phyloP scores from a whole-genome alignment of 352 stramenopile species.

The Aphanomyces cochlioides region DNA sequence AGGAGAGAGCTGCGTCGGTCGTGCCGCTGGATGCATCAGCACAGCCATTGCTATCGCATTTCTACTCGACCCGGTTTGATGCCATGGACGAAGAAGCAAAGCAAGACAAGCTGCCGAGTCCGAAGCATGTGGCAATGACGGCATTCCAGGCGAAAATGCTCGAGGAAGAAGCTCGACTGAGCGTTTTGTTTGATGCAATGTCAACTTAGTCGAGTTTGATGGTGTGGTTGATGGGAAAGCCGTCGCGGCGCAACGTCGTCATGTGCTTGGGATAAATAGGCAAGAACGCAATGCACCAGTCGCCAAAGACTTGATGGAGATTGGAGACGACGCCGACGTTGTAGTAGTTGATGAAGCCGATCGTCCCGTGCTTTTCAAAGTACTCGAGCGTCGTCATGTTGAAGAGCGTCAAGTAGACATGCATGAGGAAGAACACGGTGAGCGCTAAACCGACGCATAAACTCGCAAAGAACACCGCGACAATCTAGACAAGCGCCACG shows the following conservation, averaged over 20 bases:
- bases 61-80: conserved; percentile 69
- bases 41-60: conserved; percentile 39
- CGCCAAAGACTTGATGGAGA: conserved; percentile 72
- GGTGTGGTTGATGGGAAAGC: conserved; percentile 6
- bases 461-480: conserved; percentile 66
- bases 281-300: conserved; percentile 69
- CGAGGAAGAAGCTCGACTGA: conserved; percentile 23
- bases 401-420: conserved; percentile 59
- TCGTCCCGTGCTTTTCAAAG: conserved; percentile 75
- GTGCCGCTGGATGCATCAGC: conserved; percentile 19
- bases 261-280: conserved; percentile 39
- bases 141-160: conserved; percentile 1
- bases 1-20: neutral
- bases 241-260: neutral
- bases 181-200: conserved; percentile 7
- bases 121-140: neutral
- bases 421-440: conserved; percentile 69
- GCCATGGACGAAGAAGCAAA: conserved; percentile 26
- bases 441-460: conserved; percentile 62
- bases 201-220: conserved; percentile 21
- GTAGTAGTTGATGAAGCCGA: conserved; percentile 79
- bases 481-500: conserved; percentile 37
- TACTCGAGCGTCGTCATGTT: conserved; percentile 87
- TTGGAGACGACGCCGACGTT: conserved; percentile 69
- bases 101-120: neutral